Conservation (phyloP, 768 basidiomycete genomes). For the Cystobasidium tubakii region DNA sequence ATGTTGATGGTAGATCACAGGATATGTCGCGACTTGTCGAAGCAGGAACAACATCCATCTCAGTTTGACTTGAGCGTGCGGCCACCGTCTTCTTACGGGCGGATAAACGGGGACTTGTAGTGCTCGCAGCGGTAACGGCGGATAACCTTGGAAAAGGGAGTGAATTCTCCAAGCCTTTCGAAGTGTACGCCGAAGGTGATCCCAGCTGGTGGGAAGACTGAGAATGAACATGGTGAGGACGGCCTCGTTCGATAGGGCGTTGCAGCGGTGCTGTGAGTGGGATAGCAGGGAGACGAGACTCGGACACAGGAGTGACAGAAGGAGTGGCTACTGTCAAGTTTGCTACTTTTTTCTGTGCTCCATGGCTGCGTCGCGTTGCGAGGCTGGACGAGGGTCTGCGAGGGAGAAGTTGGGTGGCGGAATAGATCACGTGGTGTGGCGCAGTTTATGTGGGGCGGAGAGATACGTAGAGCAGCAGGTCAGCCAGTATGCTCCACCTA, state of each 20-base stretch:
- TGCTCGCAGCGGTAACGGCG: neutral
- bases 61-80: too few species aligned
- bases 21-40: too few species aligned
- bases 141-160: neutral
- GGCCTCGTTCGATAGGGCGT: neutral
- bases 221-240: neutral
- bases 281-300: neutral
- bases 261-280: neutral
- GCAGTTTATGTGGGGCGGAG: neutral
- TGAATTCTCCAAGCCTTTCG: neutral
- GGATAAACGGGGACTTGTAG: neutral
- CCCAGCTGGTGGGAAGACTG: neutral
- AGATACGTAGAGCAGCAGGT: too few species aligned
- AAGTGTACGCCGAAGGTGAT: neutral
- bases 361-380: neutral
- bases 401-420: neutral
- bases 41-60: too few species aligned
- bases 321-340: neutral
- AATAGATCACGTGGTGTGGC: neutral
- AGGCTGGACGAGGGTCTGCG: neutral
- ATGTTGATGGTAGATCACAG: neutral
- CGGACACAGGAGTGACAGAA: neutral
- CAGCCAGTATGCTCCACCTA: too few species aligned
- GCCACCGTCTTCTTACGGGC: too few species aligned
- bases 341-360: conserved; percentile 6